Base-by-base conservation (phyloP, 1,284 basidiomycete species). In the Naganishia sp. region DNA sequence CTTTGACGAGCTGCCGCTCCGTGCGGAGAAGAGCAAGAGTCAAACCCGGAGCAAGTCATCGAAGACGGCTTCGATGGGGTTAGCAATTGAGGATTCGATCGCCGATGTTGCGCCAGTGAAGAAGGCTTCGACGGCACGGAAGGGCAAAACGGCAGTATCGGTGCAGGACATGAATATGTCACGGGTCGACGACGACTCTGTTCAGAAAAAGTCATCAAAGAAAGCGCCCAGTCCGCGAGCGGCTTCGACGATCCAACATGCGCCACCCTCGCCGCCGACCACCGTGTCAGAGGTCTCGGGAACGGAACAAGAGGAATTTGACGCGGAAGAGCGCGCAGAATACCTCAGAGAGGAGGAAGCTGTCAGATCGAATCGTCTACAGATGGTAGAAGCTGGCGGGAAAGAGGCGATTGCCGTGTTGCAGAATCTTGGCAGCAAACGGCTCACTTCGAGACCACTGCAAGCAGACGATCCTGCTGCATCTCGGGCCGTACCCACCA, bases 331-430 rank as follows among this genome's bases (percentile, higher is more conserved):
- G 28, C 65, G 59, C 6, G 49, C 36, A 16, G 59, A 61, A 44
- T 61, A 61, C 36, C 42, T 52, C 36, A 43, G 11, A 28, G 61
- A 67, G 39, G 36, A 46, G 15, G 66, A 67, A 28, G 36, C 31
- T 0, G 43, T 63, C 43, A 55, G 55, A 69, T 42, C 67, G 64
- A 23, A 65, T 16, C 71, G 69, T 13, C 13, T 75, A 36, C 52
- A 57, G n/a, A 66, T 66, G 65, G 60, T 67, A 2, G 63, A 55
- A 28, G 54, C 71, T 52, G 74, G 73, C 11, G 75, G 75, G 3
- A 49, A 69, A 31, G 71, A 73, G 63, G 75, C 74, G 16, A 56
- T 73, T 36, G 67, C 68, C 57, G 75, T 75, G 21, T 69, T 77
- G 64, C 72, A 73, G 25, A 70, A 71, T 36, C 64, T 77, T 9